Evolutionary conservation across 2,329 filamentous ascomycete genomes (phyloP).

Genomic region (Trichoderma harzianum): DNA sequence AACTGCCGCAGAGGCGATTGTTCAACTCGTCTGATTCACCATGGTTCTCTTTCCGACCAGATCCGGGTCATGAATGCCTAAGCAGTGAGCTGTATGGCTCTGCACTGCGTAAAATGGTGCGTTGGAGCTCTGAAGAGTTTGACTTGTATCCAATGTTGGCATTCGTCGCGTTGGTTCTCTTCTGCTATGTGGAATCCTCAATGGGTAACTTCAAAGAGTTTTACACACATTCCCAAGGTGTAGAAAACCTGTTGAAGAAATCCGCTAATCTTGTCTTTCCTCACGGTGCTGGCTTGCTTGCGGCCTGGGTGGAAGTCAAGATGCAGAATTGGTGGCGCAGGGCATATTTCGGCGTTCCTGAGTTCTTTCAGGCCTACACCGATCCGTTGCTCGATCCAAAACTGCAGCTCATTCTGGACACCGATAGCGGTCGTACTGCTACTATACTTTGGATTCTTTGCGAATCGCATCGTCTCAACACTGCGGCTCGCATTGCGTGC

Average conservation of each 20-base stretch:
- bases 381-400: not conserved
- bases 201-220: not conserved
- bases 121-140: not conserved
- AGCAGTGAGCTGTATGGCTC: not conserved
- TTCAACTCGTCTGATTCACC: not conserved
- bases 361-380: not conserved
- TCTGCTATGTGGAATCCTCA: not conserved
- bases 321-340: conserved; percentile 2
- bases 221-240: not conserved
- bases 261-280: not conserved
- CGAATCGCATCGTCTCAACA: not conserved
- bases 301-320: not conserved
- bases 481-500: not conserved
- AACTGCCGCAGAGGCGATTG: not conserved
- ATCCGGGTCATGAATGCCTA: not conserved
- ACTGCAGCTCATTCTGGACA: not conserved
- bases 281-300: not conserved
- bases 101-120: not conserved
- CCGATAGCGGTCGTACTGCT: not conserved
- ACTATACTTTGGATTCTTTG: not conserved
- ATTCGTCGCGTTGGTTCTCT: not conserved
- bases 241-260: not conserved
- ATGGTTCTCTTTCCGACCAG: not conserved
- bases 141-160: not conserved
- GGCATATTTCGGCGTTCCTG: not conserved